Base-by-base conservation (phyloP, 345 rosid species). In the Populus nigra region DNA sequence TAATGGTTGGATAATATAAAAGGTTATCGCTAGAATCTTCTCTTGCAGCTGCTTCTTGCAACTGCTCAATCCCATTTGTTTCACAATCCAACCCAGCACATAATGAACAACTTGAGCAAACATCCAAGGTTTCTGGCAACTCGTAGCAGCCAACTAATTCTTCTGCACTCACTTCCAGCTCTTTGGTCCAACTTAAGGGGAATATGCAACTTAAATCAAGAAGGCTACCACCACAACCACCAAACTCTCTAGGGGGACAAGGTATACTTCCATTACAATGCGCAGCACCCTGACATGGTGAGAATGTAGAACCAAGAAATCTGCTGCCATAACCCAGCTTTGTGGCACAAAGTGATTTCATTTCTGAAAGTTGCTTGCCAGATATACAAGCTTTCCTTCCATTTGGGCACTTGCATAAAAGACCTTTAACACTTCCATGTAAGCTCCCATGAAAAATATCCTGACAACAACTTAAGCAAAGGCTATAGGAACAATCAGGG, bases 121-220 rank as follows among this genome's bases (percentile, higher is more conserved):
- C 78, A 75, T 93, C 93, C 55, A 85, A 78, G 65, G 86, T 80
- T 83, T 96, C 98, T 45, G 93, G 97, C 85, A 89, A 85, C 78
- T 92, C 97, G 80, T 96, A 96, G 85, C 93, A 89, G 75, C 97
- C 89, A 71, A 90, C 90, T 80, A 96, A 83, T 83, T 93, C 91
- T 87, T 96, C 99, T 25, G 99, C 95, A 84, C 82, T 85, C 76
- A 75, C 76, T 88, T 91, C 99, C 86, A 96, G 87, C 82, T 90
- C 90, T 71, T 84, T 91, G 72, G 84, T 84, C 94, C 92, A 86
- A 63, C 82, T 84, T 39, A 77, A 65, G 35, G 94, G 87, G 75
- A 86, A 85, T 79, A 86, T 39, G 73, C 91, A 84, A 75, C 86
- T 87, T 82, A 91, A 84, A 76, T 85, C 77, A 71, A 88, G 91